Evolutionary conservation across 2,329 filamentous ascomycete genomes (phyloP), one percentile per base, ranked within the genome.

Genomic region (Teratosphaeria viscida): DNA sequence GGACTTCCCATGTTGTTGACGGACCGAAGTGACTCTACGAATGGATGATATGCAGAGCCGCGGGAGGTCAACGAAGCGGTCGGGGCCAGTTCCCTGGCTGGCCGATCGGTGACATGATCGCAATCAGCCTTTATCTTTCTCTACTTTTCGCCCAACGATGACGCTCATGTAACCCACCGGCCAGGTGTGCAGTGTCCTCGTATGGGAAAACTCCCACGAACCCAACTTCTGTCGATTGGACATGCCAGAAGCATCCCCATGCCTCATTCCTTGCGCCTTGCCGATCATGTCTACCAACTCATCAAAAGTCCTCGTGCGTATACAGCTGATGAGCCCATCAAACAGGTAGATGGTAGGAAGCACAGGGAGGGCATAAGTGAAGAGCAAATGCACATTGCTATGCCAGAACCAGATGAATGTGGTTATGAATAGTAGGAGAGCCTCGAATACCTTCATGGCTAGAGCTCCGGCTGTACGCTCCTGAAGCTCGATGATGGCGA

Each of bases 401-500:
- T 76, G 72, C 76, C 77, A 81, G 63, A 79, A 79, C 73, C 78
- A 78, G 39, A 80, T 73, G 52, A 82, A 76, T 3, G 81, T 79
- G 26, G 86, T 61, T 49, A 86, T 71, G 37, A 83, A 81, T 2
- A 77, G 71, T 1, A 85, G 63, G 16, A 77, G 78, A 35, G 66
- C 65, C 56, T 74, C 72, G 34, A 69, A 56, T n/a, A 70, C 27
- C 62, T 75, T 71, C 54, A 74, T 61, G 4, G 65, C 10, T 7
- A 75, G 39, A 37, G 67, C 71, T 0, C 64, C 63, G 2, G 71
- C 3, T 2, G 64, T 62, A 0, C 87, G 82, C 64, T 86, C 84
- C 71, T 90, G 87, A n/a, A 90, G 78, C 73, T 90, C 87, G 62
- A 90, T 85, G 61, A 91, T 88, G 8, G 81, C 85, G 65, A 90